Base-by-base conservation (phyloP, 1,139 yeast species). In the Saccharomycopsis hybrid region DNA sequence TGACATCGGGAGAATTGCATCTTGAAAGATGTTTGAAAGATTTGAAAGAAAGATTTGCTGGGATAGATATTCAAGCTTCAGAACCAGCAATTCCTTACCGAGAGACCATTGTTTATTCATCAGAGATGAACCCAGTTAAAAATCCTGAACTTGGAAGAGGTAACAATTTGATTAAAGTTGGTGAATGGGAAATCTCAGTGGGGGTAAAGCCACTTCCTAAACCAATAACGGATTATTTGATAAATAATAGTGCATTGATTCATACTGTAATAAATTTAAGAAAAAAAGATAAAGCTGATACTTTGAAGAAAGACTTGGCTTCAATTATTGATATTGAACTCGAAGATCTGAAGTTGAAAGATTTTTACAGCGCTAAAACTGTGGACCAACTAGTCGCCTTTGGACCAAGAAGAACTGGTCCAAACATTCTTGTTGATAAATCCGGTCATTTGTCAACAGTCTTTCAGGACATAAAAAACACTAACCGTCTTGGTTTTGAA, bases 1-100 rank as follows among this genome's bases (percentile, higher is more conserved):
- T 95, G 55, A 89, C 95, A 18, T 96, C 97, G n/a, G 97, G 97
- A 49, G 97, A 90, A 64, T 73, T 90, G 55, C 97, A 90, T 68
- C 71, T 90, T 50, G 97, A 90, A 62, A 76, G 97, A 63, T 89
- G 97, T 64, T 66, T 90, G 58, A 88, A 86, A 60, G 97, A 90
- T 68, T 70, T 90, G 60, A 81, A 78, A 52, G 97, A 89, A 58
- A 73, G 97, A 57, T 94, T 90, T 72, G 97, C 98, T 1, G 90
- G 90, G 29, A 80, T 90, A 58, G 96, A 88, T 50, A 82, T 94
- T 7, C 78, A 85, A 7, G 80, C 83, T 37, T 90, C 96, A 38
- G 87, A 87, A 59, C 98, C 98, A 0, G 95, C 87, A 28, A 94
- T 94, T 57, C 98, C 98, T 11, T 94, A 85, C 62, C 72, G 96